Evolutionary conservation across 331 rosid species (phyloP), one percentile per base, ranked within the genome.

Genomic region (Quercus phellos): DNA sequence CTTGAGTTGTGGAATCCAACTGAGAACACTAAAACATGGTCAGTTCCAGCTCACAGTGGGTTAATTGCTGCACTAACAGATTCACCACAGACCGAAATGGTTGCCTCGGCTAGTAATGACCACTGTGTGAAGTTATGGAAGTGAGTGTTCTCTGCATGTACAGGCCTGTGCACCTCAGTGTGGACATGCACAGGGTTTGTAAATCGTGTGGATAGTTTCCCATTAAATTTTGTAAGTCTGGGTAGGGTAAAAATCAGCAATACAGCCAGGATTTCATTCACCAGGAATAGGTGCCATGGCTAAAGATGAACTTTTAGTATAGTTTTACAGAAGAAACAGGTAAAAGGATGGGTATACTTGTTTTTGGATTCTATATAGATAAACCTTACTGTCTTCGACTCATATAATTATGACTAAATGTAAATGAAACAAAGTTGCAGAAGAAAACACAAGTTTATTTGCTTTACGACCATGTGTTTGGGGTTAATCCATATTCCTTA

Each of bases 101-200:
- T 91, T 51, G 96, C 96, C 74, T 89, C 96, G 0, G 87, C 85
- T 34, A 78, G 94, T 80, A 86, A 86, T 80, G 96, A 91, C 80
- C 78, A 71, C 6, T 75, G 78, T 18, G 90, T 88, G 74, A 91
- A 86, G 78, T 59, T 89, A 30, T 91, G 96, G 96, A 89, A 83
- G 82, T 91, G 75, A 85, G 66, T 17, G 73, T 71, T 58, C 69
- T 69, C n/a, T 13, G 10, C 18, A 2, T 55, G 69, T 38, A 38
- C 69, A 70, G 18, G 58, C 17, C 43, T 10, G 14, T 51, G 63
- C 55, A 17, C 32, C 30, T 1, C 43, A 22, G 58, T 66, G 73
- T 46, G 69, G 17, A 63, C 73, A 54, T 68, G 43, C 5, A 71
- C 30, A 22, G 51, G 51, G 43, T 68, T 26, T 55, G 72, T 73